Conservation (phyloP, 179 eudicot species). For the Nepenthes alata region DNA sequence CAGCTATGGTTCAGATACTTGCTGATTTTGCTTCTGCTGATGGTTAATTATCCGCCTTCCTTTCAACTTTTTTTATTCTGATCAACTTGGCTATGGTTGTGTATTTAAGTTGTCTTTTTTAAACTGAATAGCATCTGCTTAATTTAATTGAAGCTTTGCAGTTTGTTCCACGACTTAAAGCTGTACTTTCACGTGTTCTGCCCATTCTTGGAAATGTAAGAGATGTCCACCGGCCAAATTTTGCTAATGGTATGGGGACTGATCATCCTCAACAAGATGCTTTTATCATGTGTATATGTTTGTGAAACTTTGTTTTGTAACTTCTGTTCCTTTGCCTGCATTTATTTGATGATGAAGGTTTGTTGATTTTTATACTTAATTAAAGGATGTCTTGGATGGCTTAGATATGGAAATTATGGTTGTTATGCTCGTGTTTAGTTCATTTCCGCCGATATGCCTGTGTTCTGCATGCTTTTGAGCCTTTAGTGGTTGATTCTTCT, state of each 20-base stretch:
- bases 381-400: too few relatives aligned
- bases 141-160: constrained; percentile 54
- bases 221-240: constrained; percentile 70
- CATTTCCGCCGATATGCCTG: too few relatives aligned
- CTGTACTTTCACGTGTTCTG: constrained; percentile 71
- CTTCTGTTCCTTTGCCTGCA: too few relatives aligned
- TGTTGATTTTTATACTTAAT: too few relatives aligned
- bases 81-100: not conserved
- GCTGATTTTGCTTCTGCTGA: constrained; percentile 79
- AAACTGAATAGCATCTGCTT: constrained; percentile 18
- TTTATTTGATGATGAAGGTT: too few relatives aligned
- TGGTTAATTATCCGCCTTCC: constrained; percentile 33
- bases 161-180: constrained; percentile 86
- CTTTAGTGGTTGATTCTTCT: too few relatives aligned
- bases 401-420: too few relatives aligned
- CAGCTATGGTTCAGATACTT: constrained; percentile 88
- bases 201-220: constrained; percentile 87
- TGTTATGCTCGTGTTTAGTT: too few relatives aligned
- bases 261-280: too few relatives aligned
- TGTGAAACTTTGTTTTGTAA: too few relatives aligned
- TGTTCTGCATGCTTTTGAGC: too few relatives aligned
- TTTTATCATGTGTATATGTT: too few relatives aligned
- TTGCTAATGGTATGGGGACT: constrained; percentile 64
- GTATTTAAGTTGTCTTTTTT: not conserved
- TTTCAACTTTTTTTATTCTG: not conserved